Percentiles rank a stretch among this genome's conserved stretches.
Conservation (phyloP, 352 stramenopile species). For the Phytopythium sindhum region DNA sequence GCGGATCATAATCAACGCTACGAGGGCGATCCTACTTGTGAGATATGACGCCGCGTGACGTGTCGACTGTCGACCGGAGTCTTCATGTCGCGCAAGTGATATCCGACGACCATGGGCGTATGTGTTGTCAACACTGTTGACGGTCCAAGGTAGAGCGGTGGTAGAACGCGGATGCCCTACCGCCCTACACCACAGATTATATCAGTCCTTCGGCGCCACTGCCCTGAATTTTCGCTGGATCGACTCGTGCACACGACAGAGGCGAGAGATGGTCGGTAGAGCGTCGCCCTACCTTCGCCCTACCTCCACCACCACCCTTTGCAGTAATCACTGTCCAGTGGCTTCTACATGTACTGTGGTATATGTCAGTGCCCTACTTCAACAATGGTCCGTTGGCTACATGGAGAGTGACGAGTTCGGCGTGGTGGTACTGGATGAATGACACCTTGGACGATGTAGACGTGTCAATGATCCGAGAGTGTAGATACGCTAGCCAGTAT, state of each 20-base stretch:
- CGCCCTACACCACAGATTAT: too few relatives aligned
- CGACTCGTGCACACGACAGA: background rate
- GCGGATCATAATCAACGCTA: background rate
- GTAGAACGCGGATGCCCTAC: too few relatives aligned
- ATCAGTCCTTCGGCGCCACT: background rate
- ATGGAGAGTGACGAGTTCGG: background rate
- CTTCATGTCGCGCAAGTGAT: slow-evolving; percentile 2
- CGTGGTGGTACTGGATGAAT: background rate
- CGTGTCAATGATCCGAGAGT: background rate
- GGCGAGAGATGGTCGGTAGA: background rate
- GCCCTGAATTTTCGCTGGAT: background rate
- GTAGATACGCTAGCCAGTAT: background rate
- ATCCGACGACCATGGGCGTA: background rate
- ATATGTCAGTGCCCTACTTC: background rate
- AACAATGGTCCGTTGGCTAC: background rate
- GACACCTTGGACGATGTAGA: background rate
- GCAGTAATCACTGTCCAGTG: background rate
- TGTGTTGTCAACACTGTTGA: background rate
- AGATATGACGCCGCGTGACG: background rate
- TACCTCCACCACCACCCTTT: too few relatives aligned
- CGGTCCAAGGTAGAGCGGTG: background rate
- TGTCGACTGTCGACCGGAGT: background rate
- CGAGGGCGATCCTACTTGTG: background rate
- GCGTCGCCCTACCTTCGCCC: background rate
- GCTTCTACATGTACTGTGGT: background rate